Base-by-base conservation (phyloP, 2,329 filamentous ascomycete genomes). In the Pleurostoma richardsiae region DNA sequence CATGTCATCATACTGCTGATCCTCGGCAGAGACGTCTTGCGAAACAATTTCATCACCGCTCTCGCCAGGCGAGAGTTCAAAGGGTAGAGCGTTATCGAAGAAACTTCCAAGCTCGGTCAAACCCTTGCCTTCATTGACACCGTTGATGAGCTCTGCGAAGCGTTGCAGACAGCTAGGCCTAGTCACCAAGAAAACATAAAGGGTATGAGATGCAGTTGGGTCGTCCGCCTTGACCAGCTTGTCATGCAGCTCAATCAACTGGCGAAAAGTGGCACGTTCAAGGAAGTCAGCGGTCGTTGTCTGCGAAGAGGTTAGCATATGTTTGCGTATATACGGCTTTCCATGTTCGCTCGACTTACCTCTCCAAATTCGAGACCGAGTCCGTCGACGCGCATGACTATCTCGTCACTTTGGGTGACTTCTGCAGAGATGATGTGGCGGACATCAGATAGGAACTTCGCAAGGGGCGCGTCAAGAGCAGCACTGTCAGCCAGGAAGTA, bases 321-420 rank as follows among this genome's bases (percentile, higher is more conserved):
- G 19, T 19, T 19, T 19, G 19, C 19, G 19, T 19, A 19, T 19
- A 19, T 19, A 19, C 19, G 19, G 19, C 19, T 19, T 19, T 19
- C 19, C 19, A 19, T 19, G 19, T 19, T 19, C 19, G 19, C 19
- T 19, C 19, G 26, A 51, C 70, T 52, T 62, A 74, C 73, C 63
- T 79, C 74, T 26, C 72, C 64, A 57, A 78, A 77, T 57, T 79
- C 74, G 30, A 79, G 63, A 6, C 72, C 73, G 39, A 79, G 67
- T 49, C 76, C 71, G 29, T 78, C 73, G 41, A 79, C 61, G 49
- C 75, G 72, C 39, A 78, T 66, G n/a, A 72, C 65, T 39, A 79
- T 59, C 47, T 79, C 74, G 44, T 79, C 75, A 19, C 69, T 64
- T 4, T 61, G 48, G 4, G 62, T 59, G 3, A 79, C 57, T 44